Base-by-base conservation (phyloP, 345 rosid genomes). In the Toxicodendron radicans region DNA sequence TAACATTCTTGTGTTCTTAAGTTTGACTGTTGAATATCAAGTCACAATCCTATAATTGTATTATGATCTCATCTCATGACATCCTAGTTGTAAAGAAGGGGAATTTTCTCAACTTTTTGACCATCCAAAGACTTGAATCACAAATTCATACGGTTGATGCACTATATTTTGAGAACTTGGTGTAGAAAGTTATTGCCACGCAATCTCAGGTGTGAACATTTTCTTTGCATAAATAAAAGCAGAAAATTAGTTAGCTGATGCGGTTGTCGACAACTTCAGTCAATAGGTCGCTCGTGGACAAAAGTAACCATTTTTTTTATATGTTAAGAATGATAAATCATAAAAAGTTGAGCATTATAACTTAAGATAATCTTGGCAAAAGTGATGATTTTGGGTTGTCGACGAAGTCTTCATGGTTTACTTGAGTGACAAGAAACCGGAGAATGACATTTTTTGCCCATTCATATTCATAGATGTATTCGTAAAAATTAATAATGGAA, bases 401-500 rank as follows among this genome's bases (percentile, higher is more conserved):
- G 5, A 3, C 30, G 35, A 23, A 30, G 64, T 30, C 41, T 10
- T 2, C 23, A 4, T 10, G 71, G 58, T 18, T 30, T 53, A 46
- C 74, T 71, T 59, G 66, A 17, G 46, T 27, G 30, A 27, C 66
- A 71, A 71, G 74, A 59, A 59, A 70, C 17, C 41, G 4, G 2
- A 33, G 8, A 13, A 45, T 23, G 13, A 27, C 16, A 49, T 5
- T 18, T 27, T 68, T 41, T 30, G 5, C 72, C 51, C 1, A 5
- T 54, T 54, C 18, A 27, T 30, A 66, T 12, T 46, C 3, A 13
- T 46, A 2, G 30, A 27, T 27, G 30, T 30, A 66, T 12, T 7
- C 43, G n/a, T n/a, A n/a, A n/a, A n/a, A n/a, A n/a, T n/a, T n/a
- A n/a, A n/a, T n/a, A n/a, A n/a, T n/a, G n/a, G n/a, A n/a, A n/a